Evolutionary conservation across 2,329 filamentous ascomycete species (phyloP).

Genomic region (Diplodia mutila): DNA sequence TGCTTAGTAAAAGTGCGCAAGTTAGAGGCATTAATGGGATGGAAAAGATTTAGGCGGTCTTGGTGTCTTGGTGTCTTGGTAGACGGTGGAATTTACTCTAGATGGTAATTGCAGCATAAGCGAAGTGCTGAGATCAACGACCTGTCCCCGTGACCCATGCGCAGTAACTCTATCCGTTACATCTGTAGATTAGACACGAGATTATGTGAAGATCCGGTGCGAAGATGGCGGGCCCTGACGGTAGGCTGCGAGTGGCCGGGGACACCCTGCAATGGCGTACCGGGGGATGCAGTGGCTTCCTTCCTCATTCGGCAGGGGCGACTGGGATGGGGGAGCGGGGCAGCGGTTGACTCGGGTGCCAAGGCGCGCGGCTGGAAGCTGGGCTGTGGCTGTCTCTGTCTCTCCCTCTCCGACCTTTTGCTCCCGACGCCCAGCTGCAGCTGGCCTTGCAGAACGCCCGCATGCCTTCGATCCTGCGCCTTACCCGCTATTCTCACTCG

Average conservation of each 20-base stretch:
- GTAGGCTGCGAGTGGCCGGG: not conserved
- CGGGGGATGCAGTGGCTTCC: not conserved
- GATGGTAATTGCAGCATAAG: not conserved
- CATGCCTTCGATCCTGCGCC: not conserved
- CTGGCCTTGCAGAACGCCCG: not conserved
- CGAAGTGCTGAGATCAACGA: not conserved
- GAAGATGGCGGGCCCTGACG: not conserved
- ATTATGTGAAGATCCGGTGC: not conserved
- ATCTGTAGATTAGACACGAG: not conserved
- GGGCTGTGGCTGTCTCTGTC: not conserved
- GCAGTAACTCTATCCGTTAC: no score
- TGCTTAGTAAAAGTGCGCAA: not conserved
- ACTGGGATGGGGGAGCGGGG: not conserved
- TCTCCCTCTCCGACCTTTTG: not conserved
- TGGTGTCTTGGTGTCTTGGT: no score
- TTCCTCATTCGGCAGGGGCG: not conserved
- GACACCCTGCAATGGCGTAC: not conserved
- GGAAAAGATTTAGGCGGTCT: not conserved
- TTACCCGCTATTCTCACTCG: not conserved
- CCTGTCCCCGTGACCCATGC: no score
- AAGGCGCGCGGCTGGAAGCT: not conserved
- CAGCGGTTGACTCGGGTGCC: not conserved
- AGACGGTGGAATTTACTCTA: not conserved
- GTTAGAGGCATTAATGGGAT: not conserved
- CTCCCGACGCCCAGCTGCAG: not conserved